Percentiles rank a stretch among this genome's conserved stretches.
Evolutionary conservation across 2,329 filamentous ascomycete species (phyloP).

Genomic region (Macrophomina tecta): DNA sequence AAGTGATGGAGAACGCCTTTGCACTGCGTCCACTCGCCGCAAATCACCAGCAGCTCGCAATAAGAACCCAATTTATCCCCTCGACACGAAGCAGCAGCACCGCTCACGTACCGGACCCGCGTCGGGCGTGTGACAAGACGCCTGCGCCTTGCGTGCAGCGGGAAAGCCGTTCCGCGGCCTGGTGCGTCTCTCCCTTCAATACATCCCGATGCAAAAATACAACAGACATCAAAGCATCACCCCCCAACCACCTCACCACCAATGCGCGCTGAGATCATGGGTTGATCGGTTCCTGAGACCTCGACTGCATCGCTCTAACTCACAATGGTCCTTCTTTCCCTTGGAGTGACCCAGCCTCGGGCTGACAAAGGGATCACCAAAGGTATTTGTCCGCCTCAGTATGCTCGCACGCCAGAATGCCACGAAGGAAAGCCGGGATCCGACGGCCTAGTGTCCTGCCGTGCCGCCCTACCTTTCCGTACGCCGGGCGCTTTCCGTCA

Average conservation of each 20-base stretch:
- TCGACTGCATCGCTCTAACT: not conserved
- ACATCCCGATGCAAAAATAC: not conserved
- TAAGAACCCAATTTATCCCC: slow-evolving; percentile 1
- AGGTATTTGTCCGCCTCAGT: not conserved
- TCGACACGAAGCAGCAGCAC: not conserved
- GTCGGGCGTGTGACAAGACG: slow-evolving; percentile 10
- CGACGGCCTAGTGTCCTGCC: not conserved
- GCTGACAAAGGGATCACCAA: not conserved
- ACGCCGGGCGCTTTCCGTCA: not conserved
- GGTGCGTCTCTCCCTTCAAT: not conserved
- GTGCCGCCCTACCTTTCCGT: slow-evolving; percentile 1
- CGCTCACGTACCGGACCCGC: slow-evolving; percentile 8
- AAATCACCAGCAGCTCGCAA: slow-evolving; percentile 21
- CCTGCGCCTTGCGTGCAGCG: not conserved
- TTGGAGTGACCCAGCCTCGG: not conserved
- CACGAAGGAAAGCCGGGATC: slow-evolving; percentile 1
- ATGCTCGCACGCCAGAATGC: not conserved
- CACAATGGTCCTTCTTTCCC: slow-evolving; percentile 7
- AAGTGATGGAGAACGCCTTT: not conserved
- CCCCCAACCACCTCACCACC: not conserved
- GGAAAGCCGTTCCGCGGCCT: not conserved
- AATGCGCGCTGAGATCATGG: not conserved
- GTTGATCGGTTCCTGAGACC: not conserved
- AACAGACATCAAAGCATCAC: slow-evolving; percentile 2
- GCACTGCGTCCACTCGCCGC: slow-evolving; percentile 4